A percentile compares a stretch with the other conserved stretches of the same genome.
Conservation (phyloP, 352 stramenopile genomes). For the Phytophthora cryptogea region DNA sequence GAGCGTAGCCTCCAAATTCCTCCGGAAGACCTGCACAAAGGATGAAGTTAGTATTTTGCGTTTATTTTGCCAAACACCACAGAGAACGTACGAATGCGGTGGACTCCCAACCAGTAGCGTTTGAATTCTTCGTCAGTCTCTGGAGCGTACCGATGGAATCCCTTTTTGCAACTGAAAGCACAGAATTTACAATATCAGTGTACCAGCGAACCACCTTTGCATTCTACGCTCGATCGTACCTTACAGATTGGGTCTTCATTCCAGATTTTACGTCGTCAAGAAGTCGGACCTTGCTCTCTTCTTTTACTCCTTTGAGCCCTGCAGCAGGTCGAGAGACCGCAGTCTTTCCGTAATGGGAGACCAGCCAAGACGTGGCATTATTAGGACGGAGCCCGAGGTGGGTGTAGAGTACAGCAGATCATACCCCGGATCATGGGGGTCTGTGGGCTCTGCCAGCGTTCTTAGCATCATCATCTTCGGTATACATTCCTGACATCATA, state of each 20-base stretch:
- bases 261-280: not conserved
- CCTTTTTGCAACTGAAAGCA: not conserved
- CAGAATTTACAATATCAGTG: no score
- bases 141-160: conserved; percentile 19
- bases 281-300: not conserved
- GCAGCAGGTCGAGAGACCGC: not conserved
- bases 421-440: not conserved
- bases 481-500: conserved; percentile 28
- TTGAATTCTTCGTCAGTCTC: conserved; percentile 41
- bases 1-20: conserved; percentile 44
- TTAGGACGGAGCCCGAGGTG: conserved; percentile 15
- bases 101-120: conserved; percentile 41
- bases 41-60: not conserved
- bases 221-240: no score
- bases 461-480: conserved; percentile 40
- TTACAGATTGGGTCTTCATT: no score
- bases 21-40: conserved; percentile 29
- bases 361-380: conserved; percentile 34
- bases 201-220: no score
- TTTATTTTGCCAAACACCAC: not conserved
- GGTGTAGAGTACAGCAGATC: conserved; percentile 1
- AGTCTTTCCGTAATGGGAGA: conserved; percentile 19
- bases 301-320: not conserved
- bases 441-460: conserved; percentile 28
- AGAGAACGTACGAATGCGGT: conserved; percentile 39